Percentiles rank a stretch among this genome's conserved stretches.
These are phyloP conservation scores for Aciculosporium take DNA, from an alignment of 2,329 filamentous ascomycete species.

Conservation along the genomic window DNA sequence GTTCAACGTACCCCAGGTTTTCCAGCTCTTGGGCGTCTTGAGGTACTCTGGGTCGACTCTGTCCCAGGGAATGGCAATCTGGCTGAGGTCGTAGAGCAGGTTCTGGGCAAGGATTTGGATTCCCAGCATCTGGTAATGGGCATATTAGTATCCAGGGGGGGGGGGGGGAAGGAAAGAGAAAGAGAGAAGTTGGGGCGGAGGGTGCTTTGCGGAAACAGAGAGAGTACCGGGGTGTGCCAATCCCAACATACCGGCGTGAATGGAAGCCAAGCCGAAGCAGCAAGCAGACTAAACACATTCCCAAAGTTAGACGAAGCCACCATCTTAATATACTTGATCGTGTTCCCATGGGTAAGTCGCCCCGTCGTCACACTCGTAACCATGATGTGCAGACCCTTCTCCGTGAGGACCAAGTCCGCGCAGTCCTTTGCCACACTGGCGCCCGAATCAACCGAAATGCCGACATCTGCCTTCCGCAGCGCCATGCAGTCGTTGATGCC, in stretches of 20 bases:
- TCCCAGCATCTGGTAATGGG: slow-evolving; percentile 10
- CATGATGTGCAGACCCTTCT: slow-evolving; percentile 17
- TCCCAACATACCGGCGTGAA: slow-evolving; percentile 10
- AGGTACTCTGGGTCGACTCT: slow-evolving; percentile 15
- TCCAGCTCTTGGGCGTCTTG: slow-evolving; percentile 13
- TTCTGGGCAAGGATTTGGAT: slow-evolving; percentile 16
- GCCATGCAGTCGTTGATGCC: slow-evolving; percentile 19
- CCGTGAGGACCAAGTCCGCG: slow-evolving; percentile 16
- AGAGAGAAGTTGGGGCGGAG: too few relatives aligned
- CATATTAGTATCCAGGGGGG: not conserved
- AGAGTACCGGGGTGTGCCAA: too few relatives aligned
- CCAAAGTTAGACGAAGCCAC: slow-evolving; percentile 18
- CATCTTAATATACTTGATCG: slow-evolving; percentile 20
- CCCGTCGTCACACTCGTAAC: slow-evolving; percentile 13
- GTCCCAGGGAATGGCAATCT: slow-evolving; percentile 18
- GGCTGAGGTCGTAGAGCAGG: slow-evolving; percentile 16
- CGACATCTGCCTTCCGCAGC: slow-evolving; percentile 14
- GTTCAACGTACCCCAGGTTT: slow-evolving; percentile 7
- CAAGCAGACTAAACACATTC: slow-evolving; percentile 16
- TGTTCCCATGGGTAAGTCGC: slow-evolving; percentile 15
- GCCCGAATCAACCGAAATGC: slow-evolving; percentile 18
- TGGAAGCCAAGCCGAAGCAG: slow-evolving; percentile 16
- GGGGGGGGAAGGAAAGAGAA: too few relatives aligned
- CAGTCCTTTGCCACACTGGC: slow-evolving; percentile 16
- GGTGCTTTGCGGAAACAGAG: too few relatives aligned